Evolutionary conservation across 2,329 filamentous ascomycete species (phyloP).

Genomic region (Colletotrichum higginsianum): DNA sequence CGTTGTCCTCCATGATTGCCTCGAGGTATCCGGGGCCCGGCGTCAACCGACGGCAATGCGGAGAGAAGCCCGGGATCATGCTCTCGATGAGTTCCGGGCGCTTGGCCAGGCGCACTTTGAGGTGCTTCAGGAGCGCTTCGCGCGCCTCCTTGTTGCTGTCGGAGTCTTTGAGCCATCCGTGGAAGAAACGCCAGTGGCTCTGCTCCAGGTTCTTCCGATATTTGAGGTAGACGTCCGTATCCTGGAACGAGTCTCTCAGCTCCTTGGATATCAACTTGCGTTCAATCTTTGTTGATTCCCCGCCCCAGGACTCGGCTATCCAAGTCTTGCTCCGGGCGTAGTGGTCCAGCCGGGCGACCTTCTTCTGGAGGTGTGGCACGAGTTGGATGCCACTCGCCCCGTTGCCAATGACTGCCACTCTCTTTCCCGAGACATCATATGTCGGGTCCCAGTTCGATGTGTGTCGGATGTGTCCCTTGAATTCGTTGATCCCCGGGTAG

Average conservation of each 20-base stretch:
- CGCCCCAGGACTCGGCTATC: slow-evolving; percentile 75
- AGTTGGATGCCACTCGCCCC: slow-evolving; percentile 73
- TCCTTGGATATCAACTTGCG: slow-evolving; percentile 67
- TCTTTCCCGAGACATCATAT: slow-evolving; percentile 65
- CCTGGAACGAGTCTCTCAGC: slow-evolving; percentile 67
- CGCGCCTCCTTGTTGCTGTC: slow-evolving; percentile 64
- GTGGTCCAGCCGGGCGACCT: slow-evolving; percentile 69
- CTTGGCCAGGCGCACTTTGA: no score
- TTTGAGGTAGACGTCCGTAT: slow-evolving; percentile 72
- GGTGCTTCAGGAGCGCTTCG: slow-evolving; percentile 56
- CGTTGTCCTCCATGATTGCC: no score
- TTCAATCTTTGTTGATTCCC: slow-evolving; percentile 59
- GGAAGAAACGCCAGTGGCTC: slow-evolving; percentile 75
- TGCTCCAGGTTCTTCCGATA: slow-evolving; percentile 72
- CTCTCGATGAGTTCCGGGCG: no score
- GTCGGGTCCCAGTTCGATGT: slow-evolving; percentile 72
- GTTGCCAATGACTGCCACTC: slow-evolving; percentile 73
- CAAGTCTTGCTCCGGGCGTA: slow-evolving; percentile 77
- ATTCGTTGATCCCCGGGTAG: slow-evolving; percentile 70
- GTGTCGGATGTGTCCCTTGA: slow-evolving; percentile 71
- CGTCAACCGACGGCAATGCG: no score
- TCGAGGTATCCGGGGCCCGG: no score
- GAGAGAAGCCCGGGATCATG: no score
- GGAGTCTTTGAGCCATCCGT: slow-evolving; percentile 63
- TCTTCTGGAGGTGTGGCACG: slow-evolving; percentile 65